Evolutionary conservation across 331 rosid species (phyloP).

Genomic region (Pyracantha coccinea): DNA sequence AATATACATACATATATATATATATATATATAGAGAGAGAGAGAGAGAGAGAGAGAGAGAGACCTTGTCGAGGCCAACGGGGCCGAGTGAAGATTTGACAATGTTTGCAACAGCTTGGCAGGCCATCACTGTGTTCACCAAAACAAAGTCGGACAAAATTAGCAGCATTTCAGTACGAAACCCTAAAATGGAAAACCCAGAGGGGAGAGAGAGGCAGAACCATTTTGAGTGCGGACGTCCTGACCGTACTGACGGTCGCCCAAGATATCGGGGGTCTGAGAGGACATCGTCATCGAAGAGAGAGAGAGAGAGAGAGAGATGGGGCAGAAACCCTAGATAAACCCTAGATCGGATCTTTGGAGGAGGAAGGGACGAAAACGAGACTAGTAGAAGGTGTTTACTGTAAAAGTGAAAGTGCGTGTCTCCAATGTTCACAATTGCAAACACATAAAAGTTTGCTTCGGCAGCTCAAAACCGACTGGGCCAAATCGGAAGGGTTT

Average conservation of each 20-base stretch:
- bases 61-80: slow-evolving; percentile 99
- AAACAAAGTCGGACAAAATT: background rate
- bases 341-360: slow-evolving; percentile 26
- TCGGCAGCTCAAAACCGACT: background rate
- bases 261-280: slow-evolving; percentile 45
- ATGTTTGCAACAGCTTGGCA: slow-evolving; percentile 93
- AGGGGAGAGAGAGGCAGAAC: slow-evolving; percentile 16
- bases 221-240: slow-evolving; percentile 85
- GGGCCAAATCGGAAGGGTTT: slow-evolving; percentile 5
- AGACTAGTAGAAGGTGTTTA: background rate
- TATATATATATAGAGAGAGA: background rate
- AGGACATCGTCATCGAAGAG: slow-evolving; percentile 24
- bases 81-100: slow-evolving; percentile 88
- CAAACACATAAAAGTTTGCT: background rate
- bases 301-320: background rate
- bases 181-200: background rate
- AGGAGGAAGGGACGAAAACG: background rate
- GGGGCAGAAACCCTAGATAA: background rate
- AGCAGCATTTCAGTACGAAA: background rate
- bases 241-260: slow-evolving; percentile 61
- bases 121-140: slow-evolving; percentile 53
- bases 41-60: background rate
- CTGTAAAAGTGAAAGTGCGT: background rate
- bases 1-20: background rate
- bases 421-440: background rate